Evolutionary conservation across 2,329 filamentous ascomycete species (phyloP).

Genomic region (Lasiodiplodia sp.): DNA sequence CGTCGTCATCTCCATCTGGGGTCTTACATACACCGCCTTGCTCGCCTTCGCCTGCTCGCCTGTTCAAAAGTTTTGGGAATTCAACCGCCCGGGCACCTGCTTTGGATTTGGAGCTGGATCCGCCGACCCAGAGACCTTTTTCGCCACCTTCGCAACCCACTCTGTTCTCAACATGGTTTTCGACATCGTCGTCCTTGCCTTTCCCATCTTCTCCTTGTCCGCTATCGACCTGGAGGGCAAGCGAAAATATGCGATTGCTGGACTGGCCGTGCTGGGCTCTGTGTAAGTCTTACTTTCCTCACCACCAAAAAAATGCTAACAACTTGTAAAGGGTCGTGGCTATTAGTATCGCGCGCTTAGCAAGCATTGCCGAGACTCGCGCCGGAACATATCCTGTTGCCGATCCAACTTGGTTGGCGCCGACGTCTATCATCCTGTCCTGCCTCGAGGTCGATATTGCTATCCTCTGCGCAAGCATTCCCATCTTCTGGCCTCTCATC

Average conservation of each 20-base stretch:
- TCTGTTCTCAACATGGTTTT: constrained; percentile 43
- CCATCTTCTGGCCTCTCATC: constrained; percentile 50
- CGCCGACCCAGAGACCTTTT: constrained; percentile 40
- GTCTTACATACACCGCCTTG: constrained; percentile 40
- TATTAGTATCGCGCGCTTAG: constrained; percentile 41
- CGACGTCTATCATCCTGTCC: constrained; percentile 42
- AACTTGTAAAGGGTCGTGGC: constrained; percentile 37
- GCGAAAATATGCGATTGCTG: constrained; percentile 38
- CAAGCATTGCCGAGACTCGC: constrained; percentile 39
- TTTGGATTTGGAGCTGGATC: constrained; percentile 43
- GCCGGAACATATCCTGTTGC: constrained; percentile 42
- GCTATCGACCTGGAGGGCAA: constrained; percentile 41
- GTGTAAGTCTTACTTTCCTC: constrained; percentile 39
- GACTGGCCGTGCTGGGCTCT: constrained; percentile 36
- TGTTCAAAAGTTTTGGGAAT: constrained; percentile 43
- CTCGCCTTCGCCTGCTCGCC: constrained; percentile 43
- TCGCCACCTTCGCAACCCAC: constrained; percentile 41
- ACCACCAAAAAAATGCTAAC: neutral
- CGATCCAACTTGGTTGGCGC: constrained; percentile 43
- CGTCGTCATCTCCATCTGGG: constrained; percentile 40
- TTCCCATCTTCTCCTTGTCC: constrained; percentile 44
- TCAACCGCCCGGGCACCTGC: constrained; percentile 37
- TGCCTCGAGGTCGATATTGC: constrained; percentile 48
- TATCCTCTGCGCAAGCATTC: constrained; percentile 47
- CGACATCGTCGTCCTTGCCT: constrained; percentile 41